These are phyloP conservation scores for Rhizopus arrhizus DNA, from an alignment of 371 early-diverging fungal genomes.

Conservation along the genomic window DNA sequence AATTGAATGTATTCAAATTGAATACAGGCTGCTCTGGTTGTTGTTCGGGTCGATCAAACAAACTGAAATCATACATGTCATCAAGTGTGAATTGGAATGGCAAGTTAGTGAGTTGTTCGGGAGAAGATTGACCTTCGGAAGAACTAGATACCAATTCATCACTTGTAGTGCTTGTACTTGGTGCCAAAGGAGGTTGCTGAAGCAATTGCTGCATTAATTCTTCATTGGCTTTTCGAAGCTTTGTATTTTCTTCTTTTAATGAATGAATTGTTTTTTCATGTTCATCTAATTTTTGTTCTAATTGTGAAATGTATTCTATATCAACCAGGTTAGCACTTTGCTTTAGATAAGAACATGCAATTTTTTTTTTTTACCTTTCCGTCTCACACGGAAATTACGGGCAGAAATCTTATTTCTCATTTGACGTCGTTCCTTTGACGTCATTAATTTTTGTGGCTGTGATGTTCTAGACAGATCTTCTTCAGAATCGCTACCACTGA, in stretches of 20 bases:
- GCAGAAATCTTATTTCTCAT: slow-evolving; percentile 90
- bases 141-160: slow-evolving; percentile 7
- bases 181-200: slow-evolving; percentile 50
- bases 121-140: slow-evolving; percentile 23
- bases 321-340: too few relatives aligned
- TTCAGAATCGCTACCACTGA: slow-evolving; percentile 23
- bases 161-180: slow-evolving; percentile 4
- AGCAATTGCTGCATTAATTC: slow-evolving; percentile 23
- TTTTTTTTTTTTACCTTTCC: slow-evolving; percentile 67
- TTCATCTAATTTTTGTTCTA: slow-evolving; percentile 57
- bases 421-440: slow-evolving; percentile 80
- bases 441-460: slow-evolving; percentile 52
- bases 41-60: slow-evolving; percentile 21
- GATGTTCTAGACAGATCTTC: slow-evolving; percentile 14
- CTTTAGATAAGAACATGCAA: neutral
- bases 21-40: slow-evolving; percentile 2
- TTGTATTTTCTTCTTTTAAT: slow-evolving; percentile 24
- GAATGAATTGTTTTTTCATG: slow-evolving; percentile 23
- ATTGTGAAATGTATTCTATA: slow-evolving; percentile 68
- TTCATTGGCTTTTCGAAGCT: slow-evolving; percentile 20
- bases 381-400: slow-evolving; percentile 81
- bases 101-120: slow-evolving; percentile 6
- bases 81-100: slow-evolving; percentile 20
- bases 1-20: slow-evolving; percentile 1
- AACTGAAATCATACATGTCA: slow-evolving; percentile 22